These are phyloP conservation scores for Echinosphaeria canescens DNA, from an alignment of 2,329 filamentous ascomycete species.

Conservation along the genomic window DNA sequence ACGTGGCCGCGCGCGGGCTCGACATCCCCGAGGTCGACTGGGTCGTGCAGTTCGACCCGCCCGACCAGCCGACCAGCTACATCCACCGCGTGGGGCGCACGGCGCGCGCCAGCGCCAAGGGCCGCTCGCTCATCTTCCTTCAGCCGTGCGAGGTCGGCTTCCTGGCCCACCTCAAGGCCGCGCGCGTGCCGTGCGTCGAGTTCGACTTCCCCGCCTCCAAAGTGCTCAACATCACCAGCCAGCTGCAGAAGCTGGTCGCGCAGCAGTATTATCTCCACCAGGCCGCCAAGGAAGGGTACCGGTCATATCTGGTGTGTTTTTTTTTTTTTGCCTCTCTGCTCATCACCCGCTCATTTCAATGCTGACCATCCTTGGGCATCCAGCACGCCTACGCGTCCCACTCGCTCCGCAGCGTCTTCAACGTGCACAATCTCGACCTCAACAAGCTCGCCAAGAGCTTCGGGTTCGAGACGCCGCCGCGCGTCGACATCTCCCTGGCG, in stretches of 20 bases:
- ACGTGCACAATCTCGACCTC: slow-evolving; percentile 63
- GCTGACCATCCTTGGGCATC: no score
- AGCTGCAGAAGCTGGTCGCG: slow-evolving; percentile 82
- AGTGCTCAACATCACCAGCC: slow-evolving; percentile 74
- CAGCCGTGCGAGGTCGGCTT: slow-evolving; percentile 87
- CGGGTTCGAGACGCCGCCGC: slow-evolving; percentile 55
- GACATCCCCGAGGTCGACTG: slow-evolving; percentile 93
- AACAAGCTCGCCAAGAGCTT: slow-evolving; percentile 72
- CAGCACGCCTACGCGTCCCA: slow-evolving; percentile 87
- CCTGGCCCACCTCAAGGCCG: slow-evolving; percentile 74
- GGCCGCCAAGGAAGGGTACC: slow-evolving; percentile 56
- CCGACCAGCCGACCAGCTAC: slow-evolving; percentile 77
- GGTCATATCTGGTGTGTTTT: slow-evolving; percentile 78
- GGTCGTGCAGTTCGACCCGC: slow-evolving; percentile 91
- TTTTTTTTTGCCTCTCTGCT: no score
- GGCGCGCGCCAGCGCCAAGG: slow-evolving; percentile 65
- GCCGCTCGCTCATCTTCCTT: slow-evolving; percentile 79
- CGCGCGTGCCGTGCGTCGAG: slow-evolving; percentile 81
- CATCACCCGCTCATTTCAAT: no score
- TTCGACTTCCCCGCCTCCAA: slow-evolving; percentile 90
- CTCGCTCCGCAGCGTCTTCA: slow-evolving; percentile 62
- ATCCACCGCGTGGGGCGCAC: slow-evolving; percentile 95
- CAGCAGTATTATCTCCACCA: slow-evolving; percentile 98
- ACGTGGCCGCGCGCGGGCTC: slow-evolving; percentile 84
- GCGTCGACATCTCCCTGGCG: slow-evolving; percentile 59